These are phyloP conservation scores for Macadamia tetraphylla DNA, from an alignment of 164 flowering plant species.

Conservation along the genomic window DNA sequence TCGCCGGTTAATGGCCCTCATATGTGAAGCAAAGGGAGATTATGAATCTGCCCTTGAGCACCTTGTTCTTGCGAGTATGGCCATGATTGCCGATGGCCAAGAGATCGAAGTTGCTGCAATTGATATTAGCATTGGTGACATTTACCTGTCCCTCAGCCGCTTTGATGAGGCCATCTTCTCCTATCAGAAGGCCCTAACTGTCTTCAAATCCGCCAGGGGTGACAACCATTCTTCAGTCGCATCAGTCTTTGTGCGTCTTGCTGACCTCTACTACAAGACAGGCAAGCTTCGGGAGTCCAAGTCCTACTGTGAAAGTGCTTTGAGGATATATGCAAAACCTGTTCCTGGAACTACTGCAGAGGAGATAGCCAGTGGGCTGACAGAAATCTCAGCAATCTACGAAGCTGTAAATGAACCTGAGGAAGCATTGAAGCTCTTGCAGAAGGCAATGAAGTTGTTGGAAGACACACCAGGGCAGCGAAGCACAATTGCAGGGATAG, in stretches of 20 bases:
- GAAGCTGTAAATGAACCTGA: conserved; percentile 92
- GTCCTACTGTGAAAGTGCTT: conserved; percentile 89
- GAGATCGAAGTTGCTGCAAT: conserved; percentile 90
- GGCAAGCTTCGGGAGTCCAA: conserved; percentile 91
- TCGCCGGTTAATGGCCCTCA: conserved; percentile 91
- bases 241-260: conserved; percentile 84
- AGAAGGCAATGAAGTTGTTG: conserved; percentile 78
- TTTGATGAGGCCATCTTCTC: conserved; percentile 96
- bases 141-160: conserved; percentile 74
- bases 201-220: conserved; percentile 85
- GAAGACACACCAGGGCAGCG: conserved; percentile 94
- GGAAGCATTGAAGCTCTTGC: conserved; percentile 84
- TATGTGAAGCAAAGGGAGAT: conserved; percentile 91
- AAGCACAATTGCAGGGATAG: conserved; percentile 85
- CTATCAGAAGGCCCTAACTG: conserved; percentile 96
- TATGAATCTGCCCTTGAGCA: conserved; percentile 93
- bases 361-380: conserved; percentile 83
- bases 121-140: conserved; percentile 91
- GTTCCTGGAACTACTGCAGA: conserved; percentile 92
- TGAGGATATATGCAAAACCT: conserved; percentile 85
- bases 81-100: conserved; percentile 87
- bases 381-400: conserved; percentile 81
- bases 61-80: conserved; percentile 97
- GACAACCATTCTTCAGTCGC: conserved; percentile 92
- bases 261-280: conserved; percentile 83